These are phyloP conservation scores for Stemphylium vesicarium DNA, from an alignment of 2,329 filamentous ascomycete genomes.

Conservation along the genomic window DNA sequence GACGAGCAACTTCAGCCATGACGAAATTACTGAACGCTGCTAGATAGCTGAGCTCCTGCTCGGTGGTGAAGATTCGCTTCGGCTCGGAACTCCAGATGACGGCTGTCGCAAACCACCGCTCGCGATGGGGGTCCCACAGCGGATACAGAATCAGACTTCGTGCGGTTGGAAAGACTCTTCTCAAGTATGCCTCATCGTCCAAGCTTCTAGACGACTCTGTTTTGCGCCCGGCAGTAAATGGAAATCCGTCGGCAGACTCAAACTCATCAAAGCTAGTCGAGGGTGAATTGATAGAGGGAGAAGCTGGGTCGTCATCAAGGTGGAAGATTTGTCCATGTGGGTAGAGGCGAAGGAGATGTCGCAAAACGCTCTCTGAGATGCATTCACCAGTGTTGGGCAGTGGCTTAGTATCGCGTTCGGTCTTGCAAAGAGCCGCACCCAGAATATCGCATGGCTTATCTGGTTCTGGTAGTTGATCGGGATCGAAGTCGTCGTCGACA, in stretches of 20 bases:
- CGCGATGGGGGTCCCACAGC: conserved; percentile 49
- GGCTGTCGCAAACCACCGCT: conserved; percentile 49
- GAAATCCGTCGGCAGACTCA: conserved; percentile 31
- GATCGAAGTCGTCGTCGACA: conserved; percentile 44
- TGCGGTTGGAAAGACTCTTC: conserved; percentile 44
- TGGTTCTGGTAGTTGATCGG: conserved; percentile 38
- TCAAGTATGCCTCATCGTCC: conserved; percentile 44
- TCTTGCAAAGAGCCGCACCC: conserved; percentile 35
- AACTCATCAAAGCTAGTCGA: conserved; percentile 19
- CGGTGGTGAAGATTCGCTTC: conserved; percentile 47
- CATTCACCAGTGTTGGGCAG: conserved; percentile 24
- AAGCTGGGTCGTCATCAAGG: conserved; percentile 36
- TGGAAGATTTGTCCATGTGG: conserved; percentile 49
- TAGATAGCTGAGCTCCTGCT: conserved; percentile 48
- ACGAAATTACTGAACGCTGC: conserved; percentile 49
- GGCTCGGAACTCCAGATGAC: conserved; percentile 48
- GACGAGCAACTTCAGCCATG: conserved; percentile 48
- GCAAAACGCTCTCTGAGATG: conserved; percentile 42
- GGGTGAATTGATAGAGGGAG: conserved; percentile 24
- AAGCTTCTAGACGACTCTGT: conserved; percentile 38
- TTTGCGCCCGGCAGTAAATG: conserved; percentile 31
- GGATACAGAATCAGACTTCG: conserved; percentile 49
- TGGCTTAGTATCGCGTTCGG: conserved; percentile 11
- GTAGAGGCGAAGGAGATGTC: conserved; percentile 43
- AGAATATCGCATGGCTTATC: conserved; percentile 44